Evolutionary conservation across 805 yeast species (phyloP).

Genomic region (Candida gorgasii): DNA sequence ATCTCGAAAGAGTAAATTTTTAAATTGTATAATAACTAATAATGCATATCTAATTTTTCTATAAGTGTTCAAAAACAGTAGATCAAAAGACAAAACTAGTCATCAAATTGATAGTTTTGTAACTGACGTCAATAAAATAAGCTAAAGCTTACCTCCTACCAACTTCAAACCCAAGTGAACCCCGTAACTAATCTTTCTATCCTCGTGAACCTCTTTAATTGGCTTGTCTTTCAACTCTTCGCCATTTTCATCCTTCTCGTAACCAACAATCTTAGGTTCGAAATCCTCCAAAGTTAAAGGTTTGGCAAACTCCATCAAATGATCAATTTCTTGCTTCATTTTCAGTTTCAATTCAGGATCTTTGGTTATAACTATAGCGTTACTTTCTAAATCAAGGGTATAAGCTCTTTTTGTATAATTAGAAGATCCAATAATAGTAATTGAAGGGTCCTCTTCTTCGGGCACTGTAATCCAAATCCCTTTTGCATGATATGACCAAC

Average conservation of each 20-base stretch:
- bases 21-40: neutral
- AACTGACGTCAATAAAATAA: too few species aligned
- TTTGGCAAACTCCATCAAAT: slow-evolving; percentile 55
- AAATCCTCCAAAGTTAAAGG: slow-evolving; percentile 63
- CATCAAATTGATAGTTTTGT: too few species aligned
- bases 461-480: slow-evolving; percentile 84
- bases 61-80: neutral
- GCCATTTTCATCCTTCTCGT: slow-evolving; percentile 17
- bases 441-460: slow-evolving; percentile 56
- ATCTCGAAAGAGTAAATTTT: neutral
- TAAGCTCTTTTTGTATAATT: slow-evolving; percentile 92
- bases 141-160: slow-evolving; percentile 53
- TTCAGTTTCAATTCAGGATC: slow-evolving; percentile 56
- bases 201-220: slow-evolving; percentile 39
- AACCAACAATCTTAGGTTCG: slow-evolving; percentile 28
- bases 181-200: slow-evolving; percentile 60
- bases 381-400: slow-evolving; percentile 82
- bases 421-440: slow-evolving; percentile 88
- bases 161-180: slow-evolving; percentile 68
- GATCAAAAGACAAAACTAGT: neutral
- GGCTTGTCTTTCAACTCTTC: slow-evolving; percentile 16
- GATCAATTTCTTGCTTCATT: slow-evolving; percentile 64
- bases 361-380: slow-evolving; percentile 74
- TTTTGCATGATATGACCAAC: slow-evolving; percentile 98
- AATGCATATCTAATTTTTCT: slow-evolving; percentile 7